Base-by-base conservation (phyloP, 345 rosid genomes). In the Euphorbia pulcherrima region DNA sequence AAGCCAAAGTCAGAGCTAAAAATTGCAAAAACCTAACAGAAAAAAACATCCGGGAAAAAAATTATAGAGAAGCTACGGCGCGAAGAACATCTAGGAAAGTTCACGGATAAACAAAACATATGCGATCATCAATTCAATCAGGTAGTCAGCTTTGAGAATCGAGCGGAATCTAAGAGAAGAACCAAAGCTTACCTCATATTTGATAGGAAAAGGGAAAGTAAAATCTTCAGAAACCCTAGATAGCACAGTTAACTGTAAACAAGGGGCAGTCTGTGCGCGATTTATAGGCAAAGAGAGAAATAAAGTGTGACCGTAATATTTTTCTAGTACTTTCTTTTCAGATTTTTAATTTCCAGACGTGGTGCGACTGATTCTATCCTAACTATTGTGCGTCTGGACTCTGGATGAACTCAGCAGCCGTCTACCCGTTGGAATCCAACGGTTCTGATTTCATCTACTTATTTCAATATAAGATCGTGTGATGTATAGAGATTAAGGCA, bases 101-200 rank as follows among this genome's bases (percentile, higher is more conserved):
- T 44, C 5, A 44, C 2, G 16, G 1, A 44, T 44, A 44, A 6
- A 12, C 11, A 44, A 8, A 44, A 13, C 60, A 46, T 14, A 40
- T 59, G 48, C 40, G 62, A n/a, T 40, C 68, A 76, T 53, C 24
- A 47, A 57, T 26, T 3, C 11, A 65, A 72, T 28, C 29, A 37
- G 9, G 0, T 12, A 21, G 50, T 8, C 69, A 41, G 40, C 70
- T 14, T 21, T 8, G 5, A 33, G 64, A 67, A 68, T 24, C 27
- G 57, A 37, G 18, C 8, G 20, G 16, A 56, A 71, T 48, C 57
- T 6, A 14, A 27, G 40, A 47, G 64, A 54, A 61, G 20, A 4
- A 6, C 3, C 14, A n/a, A 23, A 62, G 71, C 62, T 75, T 69
- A 81, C 84, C 84, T 81, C 84, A 81, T 81, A 20, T 53, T 16